Evolutionary conservation across 495 filamentous ascomycete genomes (phyloP), one percentile per base, ranked within the genome.

Genomic region (Lasiosphaeria ovina): DNA sequence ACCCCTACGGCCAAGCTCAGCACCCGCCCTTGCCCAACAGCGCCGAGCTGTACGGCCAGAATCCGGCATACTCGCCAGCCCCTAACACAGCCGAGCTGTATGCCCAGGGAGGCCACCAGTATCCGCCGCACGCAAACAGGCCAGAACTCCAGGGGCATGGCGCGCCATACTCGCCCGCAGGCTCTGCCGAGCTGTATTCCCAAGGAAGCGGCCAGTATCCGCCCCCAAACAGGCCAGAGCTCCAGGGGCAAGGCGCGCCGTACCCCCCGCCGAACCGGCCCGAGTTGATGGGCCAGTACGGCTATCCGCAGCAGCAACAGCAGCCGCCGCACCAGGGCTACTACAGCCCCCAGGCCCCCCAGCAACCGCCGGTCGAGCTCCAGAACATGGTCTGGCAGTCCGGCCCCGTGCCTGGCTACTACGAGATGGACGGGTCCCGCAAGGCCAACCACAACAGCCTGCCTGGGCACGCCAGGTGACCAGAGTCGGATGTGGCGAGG

Each of bases 1-100:
- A 78, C 48, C 66, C 76, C 12, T 70, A 69, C 40, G 69, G 68
- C 24, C 68, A 76, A 24, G 60, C 64, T 5, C 56, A 58, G n/a
- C 49, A 60, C 38, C 61, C 64, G 4, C 61, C 68, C 11, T 44
- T 40, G 12, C 58, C 62, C 10, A 58, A 62, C 44, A 56, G 55
- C 16, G 33, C 60, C 31, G 64, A 69, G 34, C 59, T 66, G 4
- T 58, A 62, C 16, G 62, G 62, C 1, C 66, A 69, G 17, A 49
- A 17, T 3, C 54, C 55, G 11, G 34, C 54, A 16, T 62, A 69
- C 31, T n/a, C 63, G 16, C 60, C 59, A 11, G 10, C 42, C 33
- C 50, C 66, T 1, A 58, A 63, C 54, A 59, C 56, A 6, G 53
- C 63, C 9, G 63, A 63, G 54, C 17, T 68, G 17, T 61, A 66